Base-by-base conservation (phyloP, 495 filamentous ascomycete species). In the Aspergillus nanangensis region DNA sequence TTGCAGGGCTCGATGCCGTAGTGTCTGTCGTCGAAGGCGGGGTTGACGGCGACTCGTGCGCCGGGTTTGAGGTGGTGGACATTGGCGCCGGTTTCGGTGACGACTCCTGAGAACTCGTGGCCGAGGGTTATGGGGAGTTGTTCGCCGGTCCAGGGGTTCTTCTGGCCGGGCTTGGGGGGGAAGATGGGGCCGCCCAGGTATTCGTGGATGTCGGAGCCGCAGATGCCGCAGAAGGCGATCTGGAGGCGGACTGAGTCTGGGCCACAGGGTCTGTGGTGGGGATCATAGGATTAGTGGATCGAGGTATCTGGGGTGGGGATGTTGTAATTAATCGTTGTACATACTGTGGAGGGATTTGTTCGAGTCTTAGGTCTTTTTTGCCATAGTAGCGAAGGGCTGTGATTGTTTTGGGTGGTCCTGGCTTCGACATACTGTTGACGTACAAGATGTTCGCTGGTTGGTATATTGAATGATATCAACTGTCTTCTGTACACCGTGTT, bases 131-230 rank as follows among this genome's bases (percentile, higher is more conserved):
- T 17, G 14, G 42, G 42, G 3, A 35, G 15, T 1, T 5, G 2
- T 14, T 20, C 18, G 4, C 31, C 31, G 4, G 42, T 45, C 2
- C 4, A 23, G 15, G 42, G 42, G 23, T 45, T 20, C 17, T 11
- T 31, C 40, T 43, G 11, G 10, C 40, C 40, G 7, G 27, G 15
- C 13, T 33, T 18, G 2, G 42, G 42, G 8, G 31, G 18, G 29
- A 45, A 45, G 14, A 45, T 36, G 5, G 42, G 42, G 4, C 42
- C 42, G 5, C 29, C 42, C 14, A 36, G 27, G 19, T 35, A 35
- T 32, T 45, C 42, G 20, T 35, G 27, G 27, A 45, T 45, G 15
- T 45, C 42, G 7, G 42, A 35, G 3, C 40, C 40, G 40, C 40
- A 43, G 9, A 43, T 43, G 4, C 40, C 40, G 14, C 40, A 43